Evolutionary conservation across 495 filamentous ascomycete genomes (phyloP), one percentile per base, ranked within the genome.

Genomic region (Xylaria acuta): DNA sequence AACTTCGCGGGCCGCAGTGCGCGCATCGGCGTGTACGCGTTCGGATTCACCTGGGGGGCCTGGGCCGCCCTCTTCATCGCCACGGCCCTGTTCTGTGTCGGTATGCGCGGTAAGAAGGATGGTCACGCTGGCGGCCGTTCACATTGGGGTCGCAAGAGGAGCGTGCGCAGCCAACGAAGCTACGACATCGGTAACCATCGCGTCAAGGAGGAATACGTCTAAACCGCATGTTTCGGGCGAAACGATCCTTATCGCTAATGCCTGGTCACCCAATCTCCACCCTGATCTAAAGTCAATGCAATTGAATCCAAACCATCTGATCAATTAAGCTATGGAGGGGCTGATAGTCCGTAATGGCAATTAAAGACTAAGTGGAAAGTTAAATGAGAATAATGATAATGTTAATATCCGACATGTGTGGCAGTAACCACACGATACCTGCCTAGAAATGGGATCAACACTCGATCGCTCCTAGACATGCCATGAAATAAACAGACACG

Each of bases 21-120:
- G 30, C 79, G 74, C 9, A 80, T 97, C 6, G 94, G 94, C 34
- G 74, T 80, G 20, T 93, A 94, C 72, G 90, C 92, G 8, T 95
- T 92, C 75, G 94, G 88, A 36, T 97, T 97, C 83, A 93, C 91
- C 82, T 97, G 94, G 94, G 91, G 91, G 3, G 87, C 93, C 5
- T 88, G 90, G 76, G 88, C 86, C 1, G 90, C 88, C 59, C 86
- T 93, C 60, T 82, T 95, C 71, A 81, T 97, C 64, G 88, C 92
- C 20, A 91, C 89, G 16, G 63, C 94, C 34, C 78, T 94, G 22
- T 92, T 95, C 84, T 95, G 90, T 82, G 60, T 89, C 2, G 87
- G 85, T 27, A 85, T 75, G 22, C 78, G 77, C 25, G 65, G 74
- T 8, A 69, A 38, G 6, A 51, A 41, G 11, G 72, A 68, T 9